A percentile compares a stretch with the other conserved stretches of the same genome.
Conservation (phyloP, 2,329 filamentous ascomycete species). For the Fusarium brevicatenulatum region DNA sequence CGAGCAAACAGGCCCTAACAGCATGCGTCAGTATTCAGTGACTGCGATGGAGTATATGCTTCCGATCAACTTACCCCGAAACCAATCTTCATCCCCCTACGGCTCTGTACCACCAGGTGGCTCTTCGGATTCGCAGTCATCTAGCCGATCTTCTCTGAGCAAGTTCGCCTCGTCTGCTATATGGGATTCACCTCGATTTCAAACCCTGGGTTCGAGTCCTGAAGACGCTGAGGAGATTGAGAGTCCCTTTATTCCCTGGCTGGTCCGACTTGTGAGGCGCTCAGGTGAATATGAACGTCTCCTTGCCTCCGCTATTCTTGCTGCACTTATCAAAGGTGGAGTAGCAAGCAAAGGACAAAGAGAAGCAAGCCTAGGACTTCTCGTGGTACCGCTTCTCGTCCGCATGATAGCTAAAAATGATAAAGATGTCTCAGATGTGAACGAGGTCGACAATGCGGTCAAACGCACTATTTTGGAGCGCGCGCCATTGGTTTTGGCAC, state of each 20-base stretch:
- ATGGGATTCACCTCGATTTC: conserved; percentile 49
- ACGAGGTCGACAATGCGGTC: conserved; percentile 50
- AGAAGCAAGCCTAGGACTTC: conserved; percentile 70
- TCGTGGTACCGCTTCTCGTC: conserved; percentile 77
- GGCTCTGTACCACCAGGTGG: conserved; percentile 16
- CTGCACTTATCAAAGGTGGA: conserved; percentile 74
- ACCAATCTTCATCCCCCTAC: conserved; percentile 37
- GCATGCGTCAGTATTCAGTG: conserved; percentile 52
- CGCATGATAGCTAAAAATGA: conserved; percentile 63
- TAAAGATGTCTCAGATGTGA: conserved; percentile 57
- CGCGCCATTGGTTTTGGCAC: conserved; percentile 79
- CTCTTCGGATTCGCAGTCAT: conserved; percentile 44
- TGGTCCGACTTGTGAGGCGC: conserved; percentile 71
- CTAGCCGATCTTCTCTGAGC: conserved; percentile 44
- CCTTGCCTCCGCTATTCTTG: conserved; percentile 75
- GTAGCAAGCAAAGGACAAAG: conserved; percentile 69
- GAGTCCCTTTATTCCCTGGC: conserved; percentile 77
- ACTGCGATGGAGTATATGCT: conserved; percentile 70
- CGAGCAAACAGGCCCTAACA: conserved; percentile 62
- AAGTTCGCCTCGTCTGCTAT: conserved; percentile 45
- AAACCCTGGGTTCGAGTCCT: conserved; percentile 45
- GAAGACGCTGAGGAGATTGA: conserved; percentile 68
- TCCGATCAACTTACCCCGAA: conserved; percentile 55
- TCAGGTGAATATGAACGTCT: conserved; percentile 68
- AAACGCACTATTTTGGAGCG: conserved; percentile 68